Evolutionary conservation across 352 stramenopile genomes (phyloP).

Genomic region (Pilasporangium apinafurcum): DNA sequence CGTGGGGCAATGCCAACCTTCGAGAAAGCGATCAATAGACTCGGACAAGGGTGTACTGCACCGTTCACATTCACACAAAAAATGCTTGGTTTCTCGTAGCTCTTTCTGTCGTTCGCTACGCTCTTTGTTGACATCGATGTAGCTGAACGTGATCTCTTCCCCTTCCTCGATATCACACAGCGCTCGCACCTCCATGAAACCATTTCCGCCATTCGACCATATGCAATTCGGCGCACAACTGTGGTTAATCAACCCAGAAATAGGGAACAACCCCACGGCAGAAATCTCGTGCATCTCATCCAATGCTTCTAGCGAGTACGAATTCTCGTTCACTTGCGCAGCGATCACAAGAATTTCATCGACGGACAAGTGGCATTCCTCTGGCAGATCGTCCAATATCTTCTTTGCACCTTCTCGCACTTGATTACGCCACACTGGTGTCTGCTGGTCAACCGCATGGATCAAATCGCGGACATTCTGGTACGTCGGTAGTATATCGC

Average conservation of each 20-base stretch:
- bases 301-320: constrained; percentile 34
- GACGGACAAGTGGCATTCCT: constrained; percentile 26
- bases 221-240: constrained; percentile 40
- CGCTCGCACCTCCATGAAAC: constrained; percentile 23
- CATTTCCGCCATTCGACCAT: constrained; percentile 36
- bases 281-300: constrained; percentile 27
- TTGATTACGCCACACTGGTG: constrained; percentile 17
- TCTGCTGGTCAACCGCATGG: constrained; percentile 24
- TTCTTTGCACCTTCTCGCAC: constrained; percentile 19
- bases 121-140: constrained; percentile 41
- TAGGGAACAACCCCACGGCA: constrained; percentile 33
- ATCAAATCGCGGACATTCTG: constrained; percentile 27
- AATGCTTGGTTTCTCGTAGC: constrained; percentile 38
- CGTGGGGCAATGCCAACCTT: constrained; percentile 22
- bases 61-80: constrained; percentile 35
- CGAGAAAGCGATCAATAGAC: constrained; percentile 28
- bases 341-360: constrained; percentile 36
- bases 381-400: constrained; percentile 26
- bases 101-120: constrained; percentile 21
- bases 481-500: constrained; percentile 16
- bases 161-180: constrained; percentile 27
- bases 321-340: constrained; percentile 47
- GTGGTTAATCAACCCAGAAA: constrained; percentile 41
- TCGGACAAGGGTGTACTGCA: constrained; percentile 19
- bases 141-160: constrained; percentile 40